Percentiles rank a stretch among this genome's conserved stretches.
Conservation (phyloP, 2,329 filamentous ascomycete species). For the Zasmidium angulare region DNA sequence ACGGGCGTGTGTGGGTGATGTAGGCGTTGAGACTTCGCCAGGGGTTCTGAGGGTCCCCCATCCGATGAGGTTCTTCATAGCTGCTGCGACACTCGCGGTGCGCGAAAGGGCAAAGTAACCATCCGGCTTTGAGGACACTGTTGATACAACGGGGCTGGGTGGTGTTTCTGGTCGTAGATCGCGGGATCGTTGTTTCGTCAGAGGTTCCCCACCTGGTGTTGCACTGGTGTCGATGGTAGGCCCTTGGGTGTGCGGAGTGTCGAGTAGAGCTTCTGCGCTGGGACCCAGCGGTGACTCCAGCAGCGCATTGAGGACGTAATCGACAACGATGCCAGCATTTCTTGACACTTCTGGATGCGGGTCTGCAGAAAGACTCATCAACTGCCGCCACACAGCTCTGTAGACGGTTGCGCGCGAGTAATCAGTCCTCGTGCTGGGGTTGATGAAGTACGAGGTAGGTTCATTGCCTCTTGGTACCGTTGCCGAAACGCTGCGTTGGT, state of each 20-base stretch:
- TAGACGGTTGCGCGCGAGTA: slow-evolving; percentile 83
- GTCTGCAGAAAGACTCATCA: slow-evolving; percentile 86
- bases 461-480: slow-evolving; percentile 9
- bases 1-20: slow-evolving; percentile 28
- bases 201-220: slow-evolving; percentile 19
- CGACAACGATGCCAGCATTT: slow-evolving; percentile 80
- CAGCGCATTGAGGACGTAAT: slow-evolving; percentile 77
- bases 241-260: slow-evolving; percentile 43
- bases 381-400: slow-evolving; percentile 89
- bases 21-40: slow-evolving; percentile 22
- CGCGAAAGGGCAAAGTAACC: slow-evolving; percentile 63
- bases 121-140: slow-evolving; percentile 50
- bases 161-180: slow-evolving; percentile 47
- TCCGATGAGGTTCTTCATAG: slow-evolving; percentile 61
- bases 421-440: slow-evolving; percentile 51
- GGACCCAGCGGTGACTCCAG: slow-evolving; percentile 73
- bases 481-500: slow-evolving; percentile 24
- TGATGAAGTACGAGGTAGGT: not conserved
- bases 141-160: slow-evolving; percentile 45
- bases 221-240: slow-evolving; percentile 29
- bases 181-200: slow-evolving; percentile 43
- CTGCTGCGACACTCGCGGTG: slow-evolving; percentile 65
- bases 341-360: slow-evolving; percentile 90
- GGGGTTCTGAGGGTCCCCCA: slow-evolving; percentile 31
- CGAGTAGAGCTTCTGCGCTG: slow-evolving; percentile 69